A percentile compares a stretch with the other conserved stretches of the same genome.
These are phyloP conservation scores for Gymnopilus dilepis DNA, from an alignment of 768 basidiomycete species.

Conservation along the genomic window DNA sequence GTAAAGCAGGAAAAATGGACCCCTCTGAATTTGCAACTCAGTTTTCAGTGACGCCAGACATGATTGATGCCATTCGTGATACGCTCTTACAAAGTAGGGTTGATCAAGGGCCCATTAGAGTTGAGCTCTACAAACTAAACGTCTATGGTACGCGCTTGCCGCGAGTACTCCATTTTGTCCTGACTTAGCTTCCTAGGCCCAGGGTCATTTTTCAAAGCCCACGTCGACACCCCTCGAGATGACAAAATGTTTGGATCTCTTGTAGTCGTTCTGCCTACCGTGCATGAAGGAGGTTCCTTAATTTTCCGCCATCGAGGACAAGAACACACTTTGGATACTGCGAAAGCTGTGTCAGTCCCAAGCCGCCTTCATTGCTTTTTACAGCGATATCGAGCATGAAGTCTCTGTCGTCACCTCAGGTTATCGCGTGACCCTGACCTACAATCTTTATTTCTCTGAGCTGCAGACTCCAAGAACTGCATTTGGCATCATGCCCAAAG, in stretches of 20 bases:
- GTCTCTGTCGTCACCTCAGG: constrained; percentile 39
- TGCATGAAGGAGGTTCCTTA: constrained; percentile 50
- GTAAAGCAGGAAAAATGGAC: constrained; percentile 53
- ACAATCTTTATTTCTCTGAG: constrained; percentile 41
- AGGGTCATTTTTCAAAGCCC: constrained; percentile 51
- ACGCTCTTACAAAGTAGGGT: constrained; percentile 26
- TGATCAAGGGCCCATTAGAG: constrained; percentile 23
- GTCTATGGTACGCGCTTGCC: constrained; percentile 51
- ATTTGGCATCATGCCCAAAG: neutral
- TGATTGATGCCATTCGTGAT: constrained; percentile 29
- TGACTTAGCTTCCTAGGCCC: constrained; percentile 16
- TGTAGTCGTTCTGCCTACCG: constrained; percentile 49
- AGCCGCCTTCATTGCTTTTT: constrained; percentile 23
- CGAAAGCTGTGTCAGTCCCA: neutral
- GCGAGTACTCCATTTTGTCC: neutral
- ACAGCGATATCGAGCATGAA: constrained; percentile 46
- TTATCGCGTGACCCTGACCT: constrained; percentile 46
- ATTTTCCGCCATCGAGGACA: constrained; percentile 37
- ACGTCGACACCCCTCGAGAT: constrained; percentile 49
- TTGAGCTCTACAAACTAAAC: constrained; percentile 51
- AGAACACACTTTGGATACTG: constrained; percentile 45
- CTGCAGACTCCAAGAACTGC: neutral
- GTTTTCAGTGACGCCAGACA: constrained; percentile 28
- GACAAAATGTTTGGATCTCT: constrained; percentile 54
- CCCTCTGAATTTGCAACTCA: constrained; percentile 36